Base-by-base conservation (phyloP, 2,329 filamentous ascomycete genomes). In the Claviceps monticola region DNA sequence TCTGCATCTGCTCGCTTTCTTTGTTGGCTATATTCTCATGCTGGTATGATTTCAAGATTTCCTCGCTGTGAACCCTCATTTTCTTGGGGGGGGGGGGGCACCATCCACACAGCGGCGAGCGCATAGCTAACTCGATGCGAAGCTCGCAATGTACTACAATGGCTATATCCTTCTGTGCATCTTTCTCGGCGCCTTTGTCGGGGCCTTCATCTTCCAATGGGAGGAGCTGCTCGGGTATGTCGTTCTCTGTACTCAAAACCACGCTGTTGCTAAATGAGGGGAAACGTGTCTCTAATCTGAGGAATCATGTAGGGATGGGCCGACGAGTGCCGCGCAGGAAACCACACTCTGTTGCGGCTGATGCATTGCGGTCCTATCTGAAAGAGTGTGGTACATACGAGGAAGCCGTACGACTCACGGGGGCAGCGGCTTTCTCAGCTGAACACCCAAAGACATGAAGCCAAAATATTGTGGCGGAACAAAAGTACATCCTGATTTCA, bases 151-250 rank as follows among this genome's bases (percentile, higher is more conserved):
- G 74, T 79, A 80, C 63, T 81, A 75, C 67, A 80, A 80, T 58
- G 79, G 82, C 9, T 93, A 88, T 66, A 75, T 93, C 56, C 86
- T 93, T 64, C 83, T 91, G 54, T 87, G 81, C 58, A 88, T 93
- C 64, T 79, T 91, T 56, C 76, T 91, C 51, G 88, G 88, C 1
- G 80, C 84, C 0, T 88, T 80, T 56, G 52, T 90, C 5, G 88
- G 87, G 16, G 74, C 77, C 13, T 87, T 89, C 56, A 61, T 86
- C 54, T 91, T 88, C 63, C 78, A 81, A 34, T 90, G 85, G 84
- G 83, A 86, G 62, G 68, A 64, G 0, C 59, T 79, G 16, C 56
- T 61, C 7, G 55, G 57, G 63, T 67, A 58, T 53, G 63, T 59
- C 14, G 7, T 8, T 14, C 5, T 11, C 34, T 5, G 41, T 17